These are phyloP conservation scores for Leersia perrieri DNA, from an alignment of 176 grass and related monocot species.

Conservation along the genomic window DNA sequence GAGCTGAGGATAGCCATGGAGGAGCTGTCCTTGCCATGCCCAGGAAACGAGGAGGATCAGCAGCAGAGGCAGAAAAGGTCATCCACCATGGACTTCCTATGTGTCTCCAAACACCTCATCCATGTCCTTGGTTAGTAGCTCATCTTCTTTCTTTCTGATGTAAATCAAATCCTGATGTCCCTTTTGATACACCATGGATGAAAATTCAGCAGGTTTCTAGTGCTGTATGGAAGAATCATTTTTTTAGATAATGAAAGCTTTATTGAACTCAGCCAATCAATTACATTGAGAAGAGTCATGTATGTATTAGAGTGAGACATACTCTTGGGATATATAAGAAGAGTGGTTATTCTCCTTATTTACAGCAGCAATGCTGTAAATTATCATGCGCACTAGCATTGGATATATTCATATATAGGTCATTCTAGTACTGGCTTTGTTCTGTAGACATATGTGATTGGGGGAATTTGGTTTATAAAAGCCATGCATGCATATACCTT, in stretches of 20 bases:
- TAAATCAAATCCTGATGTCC: not conserved
- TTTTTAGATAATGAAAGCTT: too few relatives aligned
- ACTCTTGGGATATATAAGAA: not conserved
- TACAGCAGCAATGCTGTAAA: not conserved
- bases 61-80: slow-evolving; percentile 33
- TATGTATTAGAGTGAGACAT: too few relatives aligned
- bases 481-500: not conserved
- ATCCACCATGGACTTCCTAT: slow-evolving; percentile 58
- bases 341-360: not conserved
- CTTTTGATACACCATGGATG: not conserved
- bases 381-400: not conserved
- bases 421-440: not conserved
- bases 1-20: slow-evolving; percentile 69
- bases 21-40: slow-evolving; percentile 49
- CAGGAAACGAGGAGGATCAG: slow-evolving; percentile 24
- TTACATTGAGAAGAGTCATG: too few relatives aligned
- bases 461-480: not conserved
- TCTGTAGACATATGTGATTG: not conserved
- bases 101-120: slow-evolving; percentile 69
- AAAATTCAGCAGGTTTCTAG: not conserved
- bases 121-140: slow-evolving; percentile 68
- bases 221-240: too few relatives aligned
- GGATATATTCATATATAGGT: too few relatives aligned
- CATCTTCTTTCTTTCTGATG: slow-evolving; percentile 6
- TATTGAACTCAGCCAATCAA: too few relatives aligned